phyloP scores from a whole-genome alignment of 2,329 filamentous ascomycete genomes.

The Zymoseptoria tritici region DNA sequence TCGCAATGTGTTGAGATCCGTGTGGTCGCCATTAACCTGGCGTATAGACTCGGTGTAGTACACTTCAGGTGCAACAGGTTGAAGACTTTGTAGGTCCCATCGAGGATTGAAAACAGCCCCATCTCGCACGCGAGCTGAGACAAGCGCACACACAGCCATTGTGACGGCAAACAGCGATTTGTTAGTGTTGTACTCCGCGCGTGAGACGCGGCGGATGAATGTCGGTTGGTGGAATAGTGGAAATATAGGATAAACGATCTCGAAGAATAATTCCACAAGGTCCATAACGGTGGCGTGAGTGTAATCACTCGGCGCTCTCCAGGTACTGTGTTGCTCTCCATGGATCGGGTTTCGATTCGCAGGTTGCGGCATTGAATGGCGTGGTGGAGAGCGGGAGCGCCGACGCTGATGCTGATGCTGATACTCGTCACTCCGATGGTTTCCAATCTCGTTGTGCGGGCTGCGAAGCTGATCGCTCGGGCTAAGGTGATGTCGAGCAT shows the following conservation, averaged over 20 bases:
- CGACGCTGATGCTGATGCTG: not conserved
- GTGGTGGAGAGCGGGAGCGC: no score
- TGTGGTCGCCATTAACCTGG: constrained; percentile 15
- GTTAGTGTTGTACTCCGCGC: constrained; percentile 35
- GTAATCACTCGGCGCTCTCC: constrained; percentile 19
- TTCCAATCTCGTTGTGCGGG: not conserved
- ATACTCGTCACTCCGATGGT: constrained; percentile 26
- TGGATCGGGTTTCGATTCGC: not conserved
- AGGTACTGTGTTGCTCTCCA: constrained; percentile 16
- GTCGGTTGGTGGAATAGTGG: constrained; percentile 43
- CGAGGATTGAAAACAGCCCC: constrained; percentile 35
- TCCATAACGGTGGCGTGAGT: constrained; percentile 33
- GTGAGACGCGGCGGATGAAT: constrained; percentile 33
- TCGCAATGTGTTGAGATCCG: constrained; percentile 32
- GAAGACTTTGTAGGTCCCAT: constrained; percentile 23
- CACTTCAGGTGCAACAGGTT: constrained; percentile 28
- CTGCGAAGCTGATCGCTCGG: no score
- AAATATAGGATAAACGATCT: constrained; percentile 46
- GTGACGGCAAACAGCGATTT: constrained; percentile 38
- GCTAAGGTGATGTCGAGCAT: no score
- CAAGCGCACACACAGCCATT: constrained; percentile 43
- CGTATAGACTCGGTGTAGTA: constrained; percentile 33
- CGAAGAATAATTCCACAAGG: constrained; percentile 43
- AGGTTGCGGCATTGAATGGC: not conserved
- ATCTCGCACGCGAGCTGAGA: constrained; percentile 41